Evolutionary conservation across 257 asterid genomes (phyloP), one percentile per base, ranked within the genome.

Genomic region (Echites panduratus): DNA sequence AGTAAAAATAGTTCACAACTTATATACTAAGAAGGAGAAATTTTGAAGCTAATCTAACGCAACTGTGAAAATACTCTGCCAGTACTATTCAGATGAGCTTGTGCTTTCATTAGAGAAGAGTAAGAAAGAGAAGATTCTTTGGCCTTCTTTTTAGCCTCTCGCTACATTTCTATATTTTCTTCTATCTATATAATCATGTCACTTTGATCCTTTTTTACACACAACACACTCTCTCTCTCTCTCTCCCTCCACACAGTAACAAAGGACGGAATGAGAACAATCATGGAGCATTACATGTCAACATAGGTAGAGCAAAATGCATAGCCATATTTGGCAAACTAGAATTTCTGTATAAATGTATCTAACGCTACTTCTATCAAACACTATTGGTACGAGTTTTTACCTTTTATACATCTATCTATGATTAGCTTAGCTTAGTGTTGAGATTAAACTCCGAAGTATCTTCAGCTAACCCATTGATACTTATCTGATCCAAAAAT

Each of bases 131-230:
- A 64, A 53, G 72, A 70, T 50, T 70, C 72, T 63, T 63, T 38
- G 12, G 68, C 19, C 19, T 66, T 72, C 69, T 47, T 47, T 79
- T 70, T 56, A 41, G 74, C 74, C 38, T 54, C 24, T 62, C 32
- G 50, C 47, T 64, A 59, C 20, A 49, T 58, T 62, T 59, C 71
- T 48, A 41, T 61, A 68, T 19, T 20, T n/a, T 66, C 45, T 44
- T 75, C 56, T 75, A 48, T 67, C 63, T 57, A 79, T 48, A 70
- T 79, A 70, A 72, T 80, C 73, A 72, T 76, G 68, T 70, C 62
- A 38, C 26, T 48, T 45, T 45, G 48, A 76, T 50, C 56, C 72
- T 58, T 47, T n/a, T 32, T 32, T 32, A 32, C 38, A 32, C 38
- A 32, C 38, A 3, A 32, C 38, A 32, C 38, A 1, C 53, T 53